Conservation (phyloP, 352 stramenopile species). For the Phytopythium montanum region DNA sequence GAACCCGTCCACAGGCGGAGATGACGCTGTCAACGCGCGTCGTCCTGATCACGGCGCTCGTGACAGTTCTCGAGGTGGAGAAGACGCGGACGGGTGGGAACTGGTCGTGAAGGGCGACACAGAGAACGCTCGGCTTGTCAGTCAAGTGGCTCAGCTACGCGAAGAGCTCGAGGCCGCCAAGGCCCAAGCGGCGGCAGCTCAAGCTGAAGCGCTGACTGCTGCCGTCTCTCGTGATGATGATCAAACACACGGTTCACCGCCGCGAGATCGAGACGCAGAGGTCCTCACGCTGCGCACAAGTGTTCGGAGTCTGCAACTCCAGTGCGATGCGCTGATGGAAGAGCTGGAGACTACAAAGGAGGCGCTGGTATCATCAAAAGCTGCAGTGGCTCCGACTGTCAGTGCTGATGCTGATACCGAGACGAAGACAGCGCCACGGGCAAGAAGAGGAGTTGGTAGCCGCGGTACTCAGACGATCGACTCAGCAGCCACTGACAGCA, state of each 20-base stretch:
- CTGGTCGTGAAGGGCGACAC: slow-evolving; percentile 16
- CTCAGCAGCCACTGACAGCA: not conserved
- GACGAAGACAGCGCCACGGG: not conserved
- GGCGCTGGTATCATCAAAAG: not conserved
- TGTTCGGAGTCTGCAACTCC: not conserved
- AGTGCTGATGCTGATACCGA: not conserved
- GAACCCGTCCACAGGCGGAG: not conserved
- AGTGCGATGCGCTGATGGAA: not conserved
- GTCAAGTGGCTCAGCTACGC: slow-evolving; percentile 30
- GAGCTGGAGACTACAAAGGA: slow-evolving; percentile 4
- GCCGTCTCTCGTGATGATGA: not conserved
- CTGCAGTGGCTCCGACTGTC: not conserved
- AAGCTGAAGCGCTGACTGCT: not conserved
- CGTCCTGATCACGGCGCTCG: not conserved
- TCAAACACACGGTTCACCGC: not conserved
- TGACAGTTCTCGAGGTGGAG: not conserved
- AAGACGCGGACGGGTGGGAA: not conserved
- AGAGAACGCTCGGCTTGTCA: slow-evolving; percentile 27
- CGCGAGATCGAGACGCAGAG: not conserved
- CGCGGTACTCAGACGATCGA: slow-evolving; percentile 3
- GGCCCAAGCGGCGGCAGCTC: slow-evolving; percentile 1
- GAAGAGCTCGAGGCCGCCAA: slow-evolving; percentile 27
- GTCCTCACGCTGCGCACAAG: not conserved
- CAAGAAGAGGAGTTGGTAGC: not conserved
- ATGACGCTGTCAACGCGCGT: not conserved